Base-by-base conservation (phyloP, 148 eudicot genomes). In the Nyssa sinensis region DNA sequence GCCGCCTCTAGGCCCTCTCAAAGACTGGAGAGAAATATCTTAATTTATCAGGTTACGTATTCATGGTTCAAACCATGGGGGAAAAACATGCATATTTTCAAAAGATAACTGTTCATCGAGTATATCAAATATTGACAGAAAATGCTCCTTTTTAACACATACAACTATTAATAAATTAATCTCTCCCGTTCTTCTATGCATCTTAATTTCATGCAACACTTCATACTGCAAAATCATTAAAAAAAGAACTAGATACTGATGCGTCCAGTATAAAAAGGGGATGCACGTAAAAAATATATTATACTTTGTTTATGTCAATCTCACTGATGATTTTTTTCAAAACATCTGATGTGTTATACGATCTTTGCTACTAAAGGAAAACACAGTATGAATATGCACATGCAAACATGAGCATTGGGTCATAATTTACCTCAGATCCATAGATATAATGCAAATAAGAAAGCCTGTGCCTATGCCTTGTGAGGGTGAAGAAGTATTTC, bases 1-100 rank as follows among this genome's bases (percentile, higher is more conserved):
- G 66, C 98, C 98, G 31, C 97, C 98, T 86, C 98, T 89, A 28
- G 98, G 98, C 41, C 98, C 98, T 80, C 98, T 87, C 68, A 93
- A 75, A 32, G 98, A 91, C 98, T 93, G 81, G 8, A 69, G 31
- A 76, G 30, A 74, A 58, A 70, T 21, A 29, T 58, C 55, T 55
- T 57, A 24, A 3, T 49, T 12, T 31, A 62, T 47, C 62, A 62
- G 57, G 16, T 30, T 24, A 25, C 4, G 0, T 25, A 5, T 37
- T 4, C 7, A n/a, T 11, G 17, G 16, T n/a, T 55, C 59, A 19
- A 19, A 21, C 8, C 59, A 55, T 37, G 44, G 9, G 5, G 3
- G 21, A 53, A 19, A n/a, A 55, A 55, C 59, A 55, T 11, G 17
- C 59, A n/a, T 7, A 55, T 55, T 55, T 49, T 13, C 21, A 19